phyloP scores from a whole-genome alignment of 2,329 filamentous ascomycete species.

The Macrophomina tecta region DNA sequence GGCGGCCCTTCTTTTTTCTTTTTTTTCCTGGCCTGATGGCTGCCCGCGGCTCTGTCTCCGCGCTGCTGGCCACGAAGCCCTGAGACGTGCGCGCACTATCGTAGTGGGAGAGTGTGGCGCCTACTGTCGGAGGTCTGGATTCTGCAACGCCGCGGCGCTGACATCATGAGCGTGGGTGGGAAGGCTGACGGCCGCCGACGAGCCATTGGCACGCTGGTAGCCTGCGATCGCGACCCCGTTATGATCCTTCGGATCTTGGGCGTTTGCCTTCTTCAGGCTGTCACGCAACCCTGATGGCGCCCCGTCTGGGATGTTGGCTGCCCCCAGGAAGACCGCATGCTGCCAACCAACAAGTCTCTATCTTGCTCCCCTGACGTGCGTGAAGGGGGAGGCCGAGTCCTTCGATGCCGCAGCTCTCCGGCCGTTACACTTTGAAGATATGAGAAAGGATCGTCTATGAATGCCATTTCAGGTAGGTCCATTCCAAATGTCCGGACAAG shows the following conservation, averaged over 20 bases:
- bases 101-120: neutral
- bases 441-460: slow-evolving; percentile 7
- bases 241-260: slow-evolving; percentile 20
- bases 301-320: slow-evolving; percentile 8
- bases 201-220: slow-evolving; percentile 9
- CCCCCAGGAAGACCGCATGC: slow-evolving; percentile 2
- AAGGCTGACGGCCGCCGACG: neutral
- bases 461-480: neutral
- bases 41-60: neutral
- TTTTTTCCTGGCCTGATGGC: neutral
- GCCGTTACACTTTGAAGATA: neutral
- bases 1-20: no score
- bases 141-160: slow-evolving; percentile 6
- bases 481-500: slow-evolving; percentile 14
- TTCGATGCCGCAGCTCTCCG: slow-evolving; percentile 5
- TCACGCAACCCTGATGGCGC: slow-evolving; percentile 4
- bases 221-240: neutral
- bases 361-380: slow-evolving; percentile 1
- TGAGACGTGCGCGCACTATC: neutral
- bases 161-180: slow-evolving; percentile 8
- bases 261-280: slow-evolving; percentile 5
- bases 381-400: neutral
- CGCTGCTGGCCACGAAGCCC: neutral
- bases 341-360: slow-evolving; percentile 2
- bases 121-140: slow-evolving; percentile 11